Evolutionary conservation across 306 rosid species (phyloP).

Genomic region (Coriaria nepalensis): DNA sequence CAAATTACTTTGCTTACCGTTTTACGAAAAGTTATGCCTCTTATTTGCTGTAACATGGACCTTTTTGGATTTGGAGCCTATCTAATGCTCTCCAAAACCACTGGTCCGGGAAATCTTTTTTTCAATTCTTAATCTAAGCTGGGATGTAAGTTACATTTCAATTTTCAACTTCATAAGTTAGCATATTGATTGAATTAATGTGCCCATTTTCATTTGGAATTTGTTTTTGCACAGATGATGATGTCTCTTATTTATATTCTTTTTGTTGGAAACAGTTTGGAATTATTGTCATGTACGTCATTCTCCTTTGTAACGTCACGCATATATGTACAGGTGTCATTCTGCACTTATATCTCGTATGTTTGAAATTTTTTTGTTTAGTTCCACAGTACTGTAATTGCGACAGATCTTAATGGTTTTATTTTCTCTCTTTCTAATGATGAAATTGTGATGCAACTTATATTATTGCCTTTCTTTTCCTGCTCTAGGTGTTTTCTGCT

Average conservation of each 20-base stretch:
- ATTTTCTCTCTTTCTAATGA: conserved; percentile 4
- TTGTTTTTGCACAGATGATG: conserved; percentile 51
- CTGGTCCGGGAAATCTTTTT: too few species aligned
- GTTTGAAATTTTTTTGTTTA: conserved; percentile 28
- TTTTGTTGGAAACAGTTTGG: conserved; percentile 84
- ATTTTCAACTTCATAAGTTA: conserved; percentile 3
- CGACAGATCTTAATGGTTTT: conserved; percentile 17
- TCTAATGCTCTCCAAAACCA: too few species aligned
- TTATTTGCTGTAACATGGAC: too few species aligned
- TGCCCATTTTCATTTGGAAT: conserved; percentile 34
- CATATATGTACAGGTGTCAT: conserved; percentile 80
- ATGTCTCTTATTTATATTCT: conserved; percentile 59
- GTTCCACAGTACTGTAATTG: conserved; percentile 18
- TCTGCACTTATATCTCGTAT: conserved; percentile 66
- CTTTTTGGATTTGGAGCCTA: too few species aligned
- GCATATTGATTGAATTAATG: conserved; percentile 31
- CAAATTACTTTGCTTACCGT: too few species aligned
- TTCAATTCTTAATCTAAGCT: too few species aligned
- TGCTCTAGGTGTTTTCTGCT: conserved; percentile 71
- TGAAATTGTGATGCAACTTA: conserved; percentile 9
- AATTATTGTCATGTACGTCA: conserved; percentile 68
- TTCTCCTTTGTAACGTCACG: conserved; percentile 69
- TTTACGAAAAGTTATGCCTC: too few species aligned
- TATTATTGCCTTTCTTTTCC: conserved; percentile 9
- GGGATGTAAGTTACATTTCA: neutral